Conservation (phyloP, 805 yeast genomes). For the Sungouiozyma intestinalis region DNA sequence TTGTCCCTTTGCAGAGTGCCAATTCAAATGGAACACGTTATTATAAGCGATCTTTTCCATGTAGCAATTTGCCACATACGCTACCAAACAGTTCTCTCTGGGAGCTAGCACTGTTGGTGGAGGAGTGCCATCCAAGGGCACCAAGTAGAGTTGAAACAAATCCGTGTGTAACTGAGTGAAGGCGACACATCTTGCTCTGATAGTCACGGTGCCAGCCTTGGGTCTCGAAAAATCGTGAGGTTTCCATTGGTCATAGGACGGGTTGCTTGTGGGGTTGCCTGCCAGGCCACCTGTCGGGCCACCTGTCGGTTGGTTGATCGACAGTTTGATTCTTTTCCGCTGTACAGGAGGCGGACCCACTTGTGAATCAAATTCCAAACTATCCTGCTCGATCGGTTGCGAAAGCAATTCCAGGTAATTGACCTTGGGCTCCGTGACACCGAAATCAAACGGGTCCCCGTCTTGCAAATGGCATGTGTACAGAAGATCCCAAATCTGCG, state of each 20-base stretch:
- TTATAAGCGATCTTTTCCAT: not conserved
- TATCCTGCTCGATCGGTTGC: too few species aligned
- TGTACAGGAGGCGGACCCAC: not conserved
- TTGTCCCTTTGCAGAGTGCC: not conserved
- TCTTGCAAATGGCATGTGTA: not conserved
- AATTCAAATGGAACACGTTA: not conserved
- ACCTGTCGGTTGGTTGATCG: not conserved
- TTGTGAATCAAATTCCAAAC: not conserved
- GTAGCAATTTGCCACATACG: not conserved
- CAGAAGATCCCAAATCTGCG: not conserved
- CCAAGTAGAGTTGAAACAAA: not conserved
- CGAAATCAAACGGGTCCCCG: not conserved
- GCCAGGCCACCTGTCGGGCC: too few species aligned
- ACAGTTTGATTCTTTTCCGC: not conserved
- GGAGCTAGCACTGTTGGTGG: not conserved
- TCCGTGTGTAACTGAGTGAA: not conserved
- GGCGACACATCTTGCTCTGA: not conserved
- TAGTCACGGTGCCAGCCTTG: too few species aligned
- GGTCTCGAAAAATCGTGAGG: too few species aligned
- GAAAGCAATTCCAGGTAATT: not conserved
- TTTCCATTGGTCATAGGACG: too few species aligned
- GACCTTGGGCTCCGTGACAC: not conserved
- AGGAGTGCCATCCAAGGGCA: not conserved
- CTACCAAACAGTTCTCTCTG: not conserved
- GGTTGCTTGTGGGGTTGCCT: too few species aligned